Evolutionary conservation across 257 asterid species (phyloP), one percentile per base, ranked within the genome.

Genomic region (Solanum gandarillasii): DNA sequence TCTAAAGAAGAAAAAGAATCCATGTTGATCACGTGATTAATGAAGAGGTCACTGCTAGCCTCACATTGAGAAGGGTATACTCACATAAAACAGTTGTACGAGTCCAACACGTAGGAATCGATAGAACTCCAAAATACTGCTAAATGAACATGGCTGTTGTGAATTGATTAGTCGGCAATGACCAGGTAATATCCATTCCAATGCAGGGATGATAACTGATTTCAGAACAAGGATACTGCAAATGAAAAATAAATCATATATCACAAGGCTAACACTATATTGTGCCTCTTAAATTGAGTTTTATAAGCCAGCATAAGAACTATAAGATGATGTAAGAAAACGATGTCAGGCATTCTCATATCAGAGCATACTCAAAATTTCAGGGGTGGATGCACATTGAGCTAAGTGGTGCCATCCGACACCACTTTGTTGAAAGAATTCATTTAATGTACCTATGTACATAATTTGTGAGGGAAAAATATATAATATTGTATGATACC

Each of bases 141-240:
- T 93, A 89, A 83, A 90, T 74, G 93, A 89, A 83, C 94, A 93
- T 21, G 91, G 55, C 71, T 92, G 95, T 86, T 88, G 93, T 79
- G 88, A 89, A 71, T 60, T 78, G 84, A 82, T 89, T 55, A 70
- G 88, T 14, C 90, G 90, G 89, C 94, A 93, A 29, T 87, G 94
- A 90, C 93, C 95, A 16, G 99, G 99, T 90, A 97, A 90, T 91
- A 97, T 90, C 98, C 95, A 95, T 90, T 87, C 92, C 88, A 97
- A 91, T n/a, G 92, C 88, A 27, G 99, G 99, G 89, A 91, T 83
- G 89, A 95, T 92, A 52, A 93, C 93, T 6, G 96, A 94, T 88
- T 94, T 91, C 88, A 97, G 93, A 87, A 93, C 92, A 91, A 92
- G 88, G 88, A 97, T 95, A 92, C 99, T 97, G 99, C 98, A 91